Base-by-base conservation (phyloP, 129 eudicot species). In the Saposhnikovia divaricata region DNA sequence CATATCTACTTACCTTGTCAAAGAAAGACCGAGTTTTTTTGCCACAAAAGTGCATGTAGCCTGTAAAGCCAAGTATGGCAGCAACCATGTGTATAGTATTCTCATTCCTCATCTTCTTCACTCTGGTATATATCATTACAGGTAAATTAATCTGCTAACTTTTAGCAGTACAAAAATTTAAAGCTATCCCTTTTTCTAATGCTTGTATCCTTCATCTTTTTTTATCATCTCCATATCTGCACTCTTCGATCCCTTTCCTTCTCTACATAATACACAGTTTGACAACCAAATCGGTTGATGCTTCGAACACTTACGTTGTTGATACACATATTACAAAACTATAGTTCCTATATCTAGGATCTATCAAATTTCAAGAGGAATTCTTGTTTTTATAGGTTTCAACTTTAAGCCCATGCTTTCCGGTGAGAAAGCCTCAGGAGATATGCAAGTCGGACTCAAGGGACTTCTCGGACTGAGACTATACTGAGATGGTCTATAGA, bases 381-480 rank as follows among this genome's bases (percentile, higher is more conserved):
- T 77, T 71, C 93, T 90, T 2, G 98, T 94, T 81, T 91, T 94
- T 14, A 94, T 94, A 53, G 98, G 98, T 83, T 94, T 94, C 75
- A 94, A 75, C 89, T 91, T 94, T 87, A 94, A 82, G 6, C 98
- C 98, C 98, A 94, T 94, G 88, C 98, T 91, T 85, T 94, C 97
- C 0, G 98, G 98, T n/a, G 97, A 90, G 83, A 91, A 90, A 71
- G 90, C 97, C 87, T 94, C 97, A 0, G 98, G 98, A n/a, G 97
- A 94, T 74, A 94, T 91, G 85, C 91, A 84, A 47, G 90, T 89
- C 23, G 97, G 98, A 75, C 93, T 91, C 87, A 94, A 88, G 59
- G 97, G 97, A 86, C 97, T 94, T 87, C 97, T 91, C 7, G 98
- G 98, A 87, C 97, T 91, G 47, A 86, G 92, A 43, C 80, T 89